phyloP scores from a whole-genome alignment of 495 filamentous ascomycete genomes.

The Penicillium coprophilum region DNA sequence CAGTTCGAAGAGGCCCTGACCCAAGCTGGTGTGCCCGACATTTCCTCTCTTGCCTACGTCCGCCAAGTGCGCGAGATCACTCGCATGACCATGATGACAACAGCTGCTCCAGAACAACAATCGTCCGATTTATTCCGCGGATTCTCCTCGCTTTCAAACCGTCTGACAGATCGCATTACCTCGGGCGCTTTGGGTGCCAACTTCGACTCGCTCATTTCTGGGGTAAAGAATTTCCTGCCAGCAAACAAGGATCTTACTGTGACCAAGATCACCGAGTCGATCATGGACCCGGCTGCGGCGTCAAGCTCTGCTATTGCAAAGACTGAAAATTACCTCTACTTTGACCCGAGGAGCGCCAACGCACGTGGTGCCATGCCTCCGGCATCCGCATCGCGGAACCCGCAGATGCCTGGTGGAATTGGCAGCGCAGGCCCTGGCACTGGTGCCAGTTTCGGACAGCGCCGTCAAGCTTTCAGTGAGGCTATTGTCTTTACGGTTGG shows the following conservation, averaged over 20 bases:
- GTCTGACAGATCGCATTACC: conserved; percentile 90
- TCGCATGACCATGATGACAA: conserved; percentile 98
- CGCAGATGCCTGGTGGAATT: conserved; percentile 45
- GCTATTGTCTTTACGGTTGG: conserved; percentile 97
- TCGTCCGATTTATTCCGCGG: conserved; percentile 80
- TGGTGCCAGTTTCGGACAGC: conserved; percentile 86
- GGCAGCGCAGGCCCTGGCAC: conserved; percentile 59
- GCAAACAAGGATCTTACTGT: conserved; percentile 93
- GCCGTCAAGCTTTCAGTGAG: conserved; percentile 90
- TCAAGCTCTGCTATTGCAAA: conserved; percentile 91
- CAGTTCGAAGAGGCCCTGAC: conserved; percentile 86
- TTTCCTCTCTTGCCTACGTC: conserved; percentile 78
- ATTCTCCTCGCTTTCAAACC: conserved; percentile 83
- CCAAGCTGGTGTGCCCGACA: conserved; percentile 66
- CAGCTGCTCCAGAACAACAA: conserved; percentile 66
- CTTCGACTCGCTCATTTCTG: conserved; percentile 93
- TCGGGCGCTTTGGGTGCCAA: conserved; percentile 86
- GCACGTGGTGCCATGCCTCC: conserved; percentile 90
- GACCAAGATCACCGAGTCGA: conserved; percentile 95
- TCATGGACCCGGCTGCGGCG: conserved; percentile 93
- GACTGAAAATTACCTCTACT: conserved; percentile 98
- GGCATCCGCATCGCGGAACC: conserved; percentile 56
- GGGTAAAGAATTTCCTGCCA: conserved; percentile 97
- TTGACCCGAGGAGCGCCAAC: conserved; percentile 90
- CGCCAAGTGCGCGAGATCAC: conserved; percentile 91